These are phyloP conservation scores for Paraurostyla sp. DNA, from an alignment of 73 alveolate genomes.

Conservation along the genomic window DNA sequence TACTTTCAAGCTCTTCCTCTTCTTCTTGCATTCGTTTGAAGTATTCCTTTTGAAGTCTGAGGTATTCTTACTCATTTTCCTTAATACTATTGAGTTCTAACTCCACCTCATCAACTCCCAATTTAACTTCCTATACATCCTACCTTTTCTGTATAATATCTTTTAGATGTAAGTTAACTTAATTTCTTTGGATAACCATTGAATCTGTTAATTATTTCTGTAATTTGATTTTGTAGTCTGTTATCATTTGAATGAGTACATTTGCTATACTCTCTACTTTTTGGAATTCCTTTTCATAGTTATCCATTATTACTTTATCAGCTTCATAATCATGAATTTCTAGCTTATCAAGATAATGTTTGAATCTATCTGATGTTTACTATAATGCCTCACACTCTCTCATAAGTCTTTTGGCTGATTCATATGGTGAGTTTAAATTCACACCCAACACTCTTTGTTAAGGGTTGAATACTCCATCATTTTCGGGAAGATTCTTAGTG, in stretches of 20 bases:
- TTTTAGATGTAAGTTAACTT: conserved; percentile 15
- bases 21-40: not conserved
- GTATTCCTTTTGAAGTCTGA: conserved; percentile 40
- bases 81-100: not conserved
- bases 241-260: conserved; percentile 21
- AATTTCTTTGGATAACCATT: not conserved
- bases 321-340: conserved; percentile 14
- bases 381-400: conserved; percentile 33
- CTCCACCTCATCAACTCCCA: conserved; percentile 28
- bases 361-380: conserved; percentile 18
- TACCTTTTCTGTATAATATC: not conserved
- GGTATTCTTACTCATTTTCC: conserved; percentile 48
- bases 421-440: conserved; percentile 59
- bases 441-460: not conserved
- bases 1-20: conserved; percentile 20
- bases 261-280: conserved; percentile 28
- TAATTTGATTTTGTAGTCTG: conserved; percentile 48
- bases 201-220: conserved; percentile 22
- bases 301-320: conserved; percentile 10
- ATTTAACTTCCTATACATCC: not conserved
- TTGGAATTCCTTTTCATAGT: conserved; percentile 42
- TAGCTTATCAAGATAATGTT: conserved; percentile 1
- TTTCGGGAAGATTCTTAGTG: conserved; percentile 61
- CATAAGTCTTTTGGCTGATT: conserved; percentile 59
- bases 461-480: conserved; percentile 50